Base-by-base conservation (phyloP, 2,329 filamentous ascomycete species). In the Capronia coronata region DNA sequence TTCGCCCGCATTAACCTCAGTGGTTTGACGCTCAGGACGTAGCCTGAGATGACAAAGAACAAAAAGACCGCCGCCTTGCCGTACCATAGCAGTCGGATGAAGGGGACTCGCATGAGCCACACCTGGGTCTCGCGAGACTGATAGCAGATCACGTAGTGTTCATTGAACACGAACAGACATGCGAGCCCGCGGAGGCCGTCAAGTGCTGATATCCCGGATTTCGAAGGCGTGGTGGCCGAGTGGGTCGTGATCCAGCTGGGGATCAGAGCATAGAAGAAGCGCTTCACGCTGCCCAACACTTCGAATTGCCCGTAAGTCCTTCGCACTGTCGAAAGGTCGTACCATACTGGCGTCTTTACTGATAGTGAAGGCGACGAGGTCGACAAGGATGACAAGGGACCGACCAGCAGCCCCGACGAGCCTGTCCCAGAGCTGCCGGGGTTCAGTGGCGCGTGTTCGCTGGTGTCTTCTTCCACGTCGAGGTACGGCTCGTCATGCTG, bases 1-100 rank as follows among this genome's bases (percentile, higher is more conserved):
- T 63, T 59, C 48, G 52, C 64, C 32, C 65, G 66, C 35, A 70
- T 67, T 21, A 64, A 61, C 52, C 65, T 69, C 44, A 70, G 55
- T 2, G 67, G 67, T 46, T 68, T 68, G 48, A 67, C 66, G 16
- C 70, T 71, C 29, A 73, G 62, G n/a, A 72, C 70, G 49, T 73
- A 74, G 43, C 71, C 71, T 8, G 70, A 73, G 21, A 74, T 67
- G 29, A 73, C 67, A 56, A 74, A 74, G 61, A 74, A 73, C 21
- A 73, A 67, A 42, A 67, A 65, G 10, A 73, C 71, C 7, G 43
- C 37, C 16, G 52, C 51, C 32, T 48, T 45, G 32, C 54, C 54
- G 22, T 51, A 49, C 39, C 42, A 55, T 13, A 48, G 18, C 11
- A 52, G 49, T 5, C 50, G 50, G 29, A 49, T 53, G 29, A 49